Conservation (phyloP, 805 yeast genomes). For the Saturnispora kantuleensis region DNA sequence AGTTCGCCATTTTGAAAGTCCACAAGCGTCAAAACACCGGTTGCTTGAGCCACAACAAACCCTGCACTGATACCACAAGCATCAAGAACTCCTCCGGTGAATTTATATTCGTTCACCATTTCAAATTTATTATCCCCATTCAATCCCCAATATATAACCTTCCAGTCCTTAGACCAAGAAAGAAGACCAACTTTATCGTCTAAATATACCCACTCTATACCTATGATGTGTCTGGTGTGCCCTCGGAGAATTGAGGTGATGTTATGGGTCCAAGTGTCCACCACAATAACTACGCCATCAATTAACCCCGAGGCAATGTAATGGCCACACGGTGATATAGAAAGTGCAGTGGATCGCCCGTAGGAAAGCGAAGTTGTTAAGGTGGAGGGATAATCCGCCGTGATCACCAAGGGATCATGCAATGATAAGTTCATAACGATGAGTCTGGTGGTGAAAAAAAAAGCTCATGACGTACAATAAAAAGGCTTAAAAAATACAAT, state of each 20-base stretch:
- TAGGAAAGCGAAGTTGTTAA: slow-evolving; percentile 60
- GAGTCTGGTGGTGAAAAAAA: too few species aligned
- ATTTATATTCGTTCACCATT: slow-evolving; percentile 5
- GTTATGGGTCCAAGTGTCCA: slow-evolving; percentile 61
- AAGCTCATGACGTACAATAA: not conserved
- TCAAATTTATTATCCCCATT: slow-evolving; percentile 26
- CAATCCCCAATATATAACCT: slow-evolving; percentile 38
- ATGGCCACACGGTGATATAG: slow-evolving; percentile 68
- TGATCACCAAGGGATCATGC: slow-evolving; percentile 83
- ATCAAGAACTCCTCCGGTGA: slow-evolving; percentile 12
- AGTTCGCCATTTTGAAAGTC: slow-evolving; percentile 1
- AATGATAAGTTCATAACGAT: slow-evolving; percentile 62
- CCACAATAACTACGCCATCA: slow-evolving; percentile 64
- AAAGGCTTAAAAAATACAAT: not conserved
- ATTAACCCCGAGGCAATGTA: slow-evolving; percentile 73
- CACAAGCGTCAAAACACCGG: slow-evolving; percentile 1
- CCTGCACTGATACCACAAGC: slow-evolving; percentile 3
- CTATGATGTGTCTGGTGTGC: slow-evolving; percentile 66
- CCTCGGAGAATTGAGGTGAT: slow-evolving; percentile 48
- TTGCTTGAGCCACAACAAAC: slow-evolving; percentile 8
- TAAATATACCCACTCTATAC: slow-evolving; percentile 51
- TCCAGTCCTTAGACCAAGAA: slow-evolving; percentile 75
- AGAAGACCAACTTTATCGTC: slow-evolving; percentile 43
- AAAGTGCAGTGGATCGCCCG: slow-evolving; percentile 58
- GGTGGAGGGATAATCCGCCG: slow-evolving; percentile 85